Conservation (phyloP, 345 rosid genomes). For the Brassica cretica region DNA sequence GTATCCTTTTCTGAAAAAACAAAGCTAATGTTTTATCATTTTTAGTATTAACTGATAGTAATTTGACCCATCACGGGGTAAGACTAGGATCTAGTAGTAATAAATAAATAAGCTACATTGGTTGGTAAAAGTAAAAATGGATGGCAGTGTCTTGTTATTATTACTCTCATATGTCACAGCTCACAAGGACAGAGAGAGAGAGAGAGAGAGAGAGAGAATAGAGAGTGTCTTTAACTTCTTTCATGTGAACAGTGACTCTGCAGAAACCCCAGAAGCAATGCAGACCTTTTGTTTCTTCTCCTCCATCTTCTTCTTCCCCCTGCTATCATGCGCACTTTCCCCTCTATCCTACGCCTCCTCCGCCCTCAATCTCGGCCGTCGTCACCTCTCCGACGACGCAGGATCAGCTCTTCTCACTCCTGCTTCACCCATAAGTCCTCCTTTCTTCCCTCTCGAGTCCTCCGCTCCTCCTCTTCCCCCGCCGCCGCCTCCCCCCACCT, state of each 20-base stretch:
- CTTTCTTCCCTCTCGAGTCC: conserved; percentile 74
- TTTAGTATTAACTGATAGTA: not conserved
- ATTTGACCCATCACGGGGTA: not conserved
- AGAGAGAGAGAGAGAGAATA: conserved; percentile 23
- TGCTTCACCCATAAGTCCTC: conserved; percentile 50
- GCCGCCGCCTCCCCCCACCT: conserved; percentile 50
- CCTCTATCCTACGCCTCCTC: conserved; percentile 33
- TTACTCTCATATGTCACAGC: conserved; percentile 5
- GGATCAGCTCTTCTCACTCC: conserved; percentile 44
- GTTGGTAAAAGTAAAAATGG: conserved; percentile 4
- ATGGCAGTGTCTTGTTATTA: not conserved
- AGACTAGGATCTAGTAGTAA: not conserved
- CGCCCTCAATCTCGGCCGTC: conserved; percentile 43
- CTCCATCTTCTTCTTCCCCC: conserved; percentile 31
- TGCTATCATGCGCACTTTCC: conserved; percentile 35
- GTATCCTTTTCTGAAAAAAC: no score
- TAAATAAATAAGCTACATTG: not conserved
- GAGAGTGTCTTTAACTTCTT: conserved; percentile 19
- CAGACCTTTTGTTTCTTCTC: conserved; percentile 26
- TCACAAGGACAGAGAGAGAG: conserved; percentile 1
- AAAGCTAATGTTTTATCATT: not conserved
- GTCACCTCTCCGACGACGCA: conserved; percentile 80
- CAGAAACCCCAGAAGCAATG: conserved; percentile 28
- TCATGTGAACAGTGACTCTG: conserved; percentile 18
- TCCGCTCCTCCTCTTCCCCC: conserved; percentile 57